Conservation (phyloP, 257 asterid species). For the Prunella vulgaris region DNA sequence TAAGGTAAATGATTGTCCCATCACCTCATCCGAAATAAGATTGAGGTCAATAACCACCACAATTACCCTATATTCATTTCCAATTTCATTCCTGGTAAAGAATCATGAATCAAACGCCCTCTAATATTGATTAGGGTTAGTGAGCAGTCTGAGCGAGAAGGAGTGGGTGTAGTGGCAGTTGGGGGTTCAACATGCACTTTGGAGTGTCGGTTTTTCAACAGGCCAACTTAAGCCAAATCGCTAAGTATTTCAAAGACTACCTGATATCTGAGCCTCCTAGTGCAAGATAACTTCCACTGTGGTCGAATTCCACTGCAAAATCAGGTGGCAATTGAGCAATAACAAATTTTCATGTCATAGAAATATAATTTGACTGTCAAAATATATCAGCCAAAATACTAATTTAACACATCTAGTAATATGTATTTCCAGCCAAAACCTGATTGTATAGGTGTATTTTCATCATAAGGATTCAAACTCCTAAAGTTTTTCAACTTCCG, state of each 20-base stretch:
- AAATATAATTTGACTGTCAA: background rate
- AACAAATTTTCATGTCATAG: background rate
- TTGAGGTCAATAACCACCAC: too few relatives aligned
- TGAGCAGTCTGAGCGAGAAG: too few relatives aligned
- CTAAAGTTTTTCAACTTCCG: slow-evolving; percentile 89
- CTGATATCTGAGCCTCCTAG: slow-evolving; percentile 85
- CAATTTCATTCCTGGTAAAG: too few relatives aligned
- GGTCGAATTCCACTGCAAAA: slow-evolving; percentile 87
- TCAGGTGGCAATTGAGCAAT: background rate
- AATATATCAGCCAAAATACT: background rate
- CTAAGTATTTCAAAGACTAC: slow-evolving; percentile 27
- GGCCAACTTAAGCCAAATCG: background rate
- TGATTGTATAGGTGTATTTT: slow-evolving; percentile 75
- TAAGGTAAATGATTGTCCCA: too few relatives aligned
- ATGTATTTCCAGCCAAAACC: slow-evolving; percentile 35
- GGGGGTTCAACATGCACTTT: too few relatives aligned
- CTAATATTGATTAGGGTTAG: too few relatives aligned
- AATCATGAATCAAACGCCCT: too few relatives aligned
- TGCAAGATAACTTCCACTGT: slow-evolving; percentile 93
- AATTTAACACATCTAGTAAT: background rate
- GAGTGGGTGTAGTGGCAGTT: too few relatives aligned
- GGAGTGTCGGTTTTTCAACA: background rate
- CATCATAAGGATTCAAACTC: slow-evolving; percentile 78
- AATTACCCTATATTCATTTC: too few relatives aligned
- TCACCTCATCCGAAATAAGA: too few relatives aligned